These are phyloP conservation scores for Annulohypoxylon moriforme DNA, from an alignment of 495 filamentous ascomycete species.

Conservation along the genomic window DNA sequence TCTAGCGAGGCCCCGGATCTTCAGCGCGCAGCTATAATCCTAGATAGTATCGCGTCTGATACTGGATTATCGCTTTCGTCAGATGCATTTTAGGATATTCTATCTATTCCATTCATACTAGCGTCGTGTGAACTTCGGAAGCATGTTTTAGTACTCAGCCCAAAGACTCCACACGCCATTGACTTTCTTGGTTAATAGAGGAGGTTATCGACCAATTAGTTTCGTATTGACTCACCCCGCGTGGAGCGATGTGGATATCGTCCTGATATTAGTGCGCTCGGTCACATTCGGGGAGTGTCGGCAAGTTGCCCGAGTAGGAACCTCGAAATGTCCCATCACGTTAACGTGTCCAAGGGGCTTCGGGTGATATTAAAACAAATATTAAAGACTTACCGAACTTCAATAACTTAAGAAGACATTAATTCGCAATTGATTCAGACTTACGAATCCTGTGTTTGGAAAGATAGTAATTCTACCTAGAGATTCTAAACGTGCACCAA, in stretches of 20 bases:
- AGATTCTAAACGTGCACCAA: not conserved
- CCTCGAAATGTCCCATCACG: not conserved
- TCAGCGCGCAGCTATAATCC: not conserved
- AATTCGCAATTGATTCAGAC: not conserved
- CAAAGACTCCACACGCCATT: not conserved
- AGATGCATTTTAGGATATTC: not conserved
- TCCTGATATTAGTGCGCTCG: not conserved
- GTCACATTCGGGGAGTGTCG: conserved; percentile 3
- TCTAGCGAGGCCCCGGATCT: conserved; percentile 12
- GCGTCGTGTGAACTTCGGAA: not conserved
- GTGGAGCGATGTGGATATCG: not conserved
- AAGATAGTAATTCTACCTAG: not conserved
- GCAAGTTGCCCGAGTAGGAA: not conserved
- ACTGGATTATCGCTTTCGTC: not conserved
- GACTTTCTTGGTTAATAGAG: not conserved
- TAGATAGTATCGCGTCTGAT: conserved; percentile 5
- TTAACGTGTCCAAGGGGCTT: not conserved
- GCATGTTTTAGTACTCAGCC: not conserved
- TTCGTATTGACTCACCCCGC: not conserved
- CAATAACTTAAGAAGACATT: not conserved
- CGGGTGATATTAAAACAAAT: not conserved
- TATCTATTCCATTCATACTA: not conserved
- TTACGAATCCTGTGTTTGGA: not conserved
- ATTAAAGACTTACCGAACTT: not conserved
- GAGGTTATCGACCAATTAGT: not conserved